Percentiles rank a stretch among this genome's conserved stretches.
phyloP scores from a whole-genome alignment of 2,329 filamentous ascomycete genomes.

The Zymoseptoria tritici region DNA sequence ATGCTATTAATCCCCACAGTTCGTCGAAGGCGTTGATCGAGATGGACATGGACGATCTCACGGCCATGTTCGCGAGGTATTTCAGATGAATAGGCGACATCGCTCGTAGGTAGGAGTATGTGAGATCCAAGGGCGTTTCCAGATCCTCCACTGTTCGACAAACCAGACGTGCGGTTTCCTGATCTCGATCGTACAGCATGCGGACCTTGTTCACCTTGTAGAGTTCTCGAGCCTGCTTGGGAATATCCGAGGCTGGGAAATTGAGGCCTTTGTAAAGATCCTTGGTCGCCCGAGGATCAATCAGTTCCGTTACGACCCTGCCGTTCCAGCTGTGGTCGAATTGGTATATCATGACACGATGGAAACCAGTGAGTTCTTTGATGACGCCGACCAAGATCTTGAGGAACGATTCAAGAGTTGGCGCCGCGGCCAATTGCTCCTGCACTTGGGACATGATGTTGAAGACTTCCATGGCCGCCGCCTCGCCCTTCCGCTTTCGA shows the following conservation, averaged over 20 bases:
- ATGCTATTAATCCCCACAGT: constrained; percentile 81
- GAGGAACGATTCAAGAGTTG: constrained; percentile 63
- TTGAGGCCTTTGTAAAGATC: constrained; percentile 83
- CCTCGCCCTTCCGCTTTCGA: constrained; percentile 66
- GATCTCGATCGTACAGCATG: constrained; percentile 76
- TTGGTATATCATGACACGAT: constrained; percentile 88
- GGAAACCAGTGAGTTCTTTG: constrained; percentile 84
- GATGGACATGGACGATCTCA: constrained; percentile 91
- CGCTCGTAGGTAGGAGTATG: constrained; percentile 73
- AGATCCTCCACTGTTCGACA: constrained; percentile 69
- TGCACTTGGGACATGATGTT: constrained; percentile 89
- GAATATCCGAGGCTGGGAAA: constrained; percentile 83
- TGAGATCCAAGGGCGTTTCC: constrained; percentile 70
- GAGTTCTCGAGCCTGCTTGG: constrained; percentile 75
- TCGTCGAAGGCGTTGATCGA: constrained; percentile 81
- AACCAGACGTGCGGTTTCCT: constrained; percentile 71
- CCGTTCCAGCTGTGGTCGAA: constrained; percentile 80
- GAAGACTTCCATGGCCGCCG: constrained; percentile 81
- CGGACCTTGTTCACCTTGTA: constrained; percentile 88
- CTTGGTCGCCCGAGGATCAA: constrained; percentile 69
- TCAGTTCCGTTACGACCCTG: constrained; percentile 77
- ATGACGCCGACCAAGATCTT: constrained; percentile 79
- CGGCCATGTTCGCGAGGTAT: constrained; percentile 80
- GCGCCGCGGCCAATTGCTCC: constrained; percentile 70
- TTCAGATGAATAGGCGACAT: constrained; percentile 89